phyloP scores from a whole-genome alignment of 139 green algal species.

The Nannochloris sp. region DNA sequence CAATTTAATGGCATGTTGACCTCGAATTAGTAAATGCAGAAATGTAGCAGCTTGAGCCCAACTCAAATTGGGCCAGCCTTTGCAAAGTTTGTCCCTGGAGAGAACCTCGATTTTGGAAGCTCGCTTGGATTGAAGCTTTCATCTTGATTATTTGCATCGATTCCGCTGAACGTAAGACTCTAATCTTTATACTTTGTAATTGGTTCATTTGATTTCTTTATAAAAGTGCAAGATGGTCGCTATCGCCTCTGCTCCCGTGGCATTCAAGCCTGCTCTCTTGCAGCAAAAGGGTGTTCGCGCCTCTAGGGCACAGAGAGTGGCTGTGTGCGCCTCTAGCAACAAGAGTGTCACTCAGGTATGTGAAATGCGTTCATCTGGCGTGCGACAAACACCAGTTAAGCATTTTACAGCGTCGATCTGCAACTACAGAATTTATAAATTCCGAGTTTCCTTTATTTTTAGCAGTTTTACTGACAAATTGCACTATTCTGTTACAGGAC shows the following conservation, averaged over 20 bases:
- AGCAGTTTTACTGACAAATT: neutral
- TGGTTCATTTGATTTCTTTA: neutral
- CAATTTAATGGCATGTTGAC: too few relatives aligned
- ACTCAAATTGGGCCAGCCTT: too few relatives aligned
- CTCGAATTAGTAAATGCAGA: too few relatives aligned
- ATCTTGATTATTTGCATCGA: too few relatives aligned
- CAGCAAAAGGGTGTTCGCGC: neutral
- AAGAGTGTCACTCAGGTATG: neutral
- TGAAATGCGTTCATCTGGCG: neutral
- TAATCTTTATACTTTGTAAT: neutral
- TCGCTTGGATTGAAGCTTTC: too few relatives aligned
- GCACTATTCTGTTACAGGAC: slow-evolving; percentile 22
- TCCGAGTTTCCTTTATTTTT: neutral
- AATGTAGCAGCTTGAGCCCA: too few relatives aligned
- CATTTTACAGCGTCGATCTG: too few relatives aligned
- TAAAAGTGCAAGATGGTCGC: neutral
- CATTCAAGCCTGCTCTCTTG: neutral
- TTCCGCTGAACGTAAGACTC: too few relatives aligned
- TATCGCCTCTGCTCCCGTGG: neutral
- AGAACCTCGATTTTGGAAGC: too few relatives aligned
- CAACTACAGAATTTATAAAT: too few relatives aligned
- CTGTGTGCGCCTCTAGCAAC: neutral
- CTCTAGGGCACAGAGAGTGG: neutral
- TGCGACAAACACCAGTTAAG: neutral
- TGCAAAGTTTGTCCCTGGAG: too few relatives aligned